A percentile compares a stretch with the other conserved stretches of the same genome.
Evolutionary conservation across 2,329 filamentous ascomycete genomes (phyloP).

Genomic region (Alternaria tenuissima): DNA sequence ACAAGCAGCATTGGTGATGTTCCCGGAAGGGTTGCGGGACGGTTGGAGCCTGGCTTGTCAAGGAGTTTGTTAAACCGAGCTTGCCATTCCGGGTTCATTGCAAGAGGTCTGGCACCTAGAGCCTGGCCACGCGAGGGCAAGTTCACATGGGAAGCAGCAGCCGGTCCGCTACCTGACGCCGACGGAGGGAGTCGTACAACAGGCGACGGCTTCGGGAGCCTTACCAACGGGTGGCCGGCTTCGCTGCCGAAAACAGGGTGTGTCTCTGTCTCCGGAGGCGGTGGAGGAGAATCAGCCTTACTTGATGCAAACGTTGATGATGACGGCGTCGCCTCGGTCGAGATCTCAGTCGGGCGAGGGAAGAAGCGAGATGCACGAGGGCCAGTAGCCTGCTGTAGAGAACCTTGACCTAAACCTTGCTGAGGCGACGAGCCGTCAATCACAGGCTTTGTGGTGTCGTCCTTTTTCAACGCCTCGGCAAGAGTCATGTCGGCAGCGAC

Average conservation of each 20-base stretch:
- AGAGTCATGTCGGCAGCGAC: slow-evolving; percentile 27
- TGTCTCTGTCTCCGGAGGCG: slow-evolving; percentile 75
- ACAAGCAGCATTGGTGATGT: slow-evolving; percentile 42
- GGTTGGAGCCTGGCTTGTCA: slow-evolving; percentile 62
- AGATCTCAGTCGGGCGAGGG: slow-evolving; percentile 39
- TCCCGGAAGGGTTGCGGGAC: slow-evolving; percentile 38
- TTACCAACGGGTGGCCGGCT: slow-evolving; percentile 70
- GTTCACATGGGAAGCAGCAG: slow-evolving; percentile 49
- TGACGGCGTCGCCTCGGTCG: slow-evolving; percentile 33
- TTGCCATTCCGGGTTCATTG: slow-evolving; percentile 71
- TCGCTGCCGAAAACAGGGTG: slow-evolving; percentile 79
- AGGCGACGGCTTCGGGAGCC: slow-evolving; percentile 73
- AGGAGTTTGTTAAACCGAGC: slow-evolving; percentile 81
- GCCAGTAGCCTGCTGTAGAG: slow-evolving; percentile 36
- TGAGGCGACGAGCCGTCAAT: slow-evolving; percentile 36
- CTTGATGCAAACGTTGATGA: slow-evolving; percentile 26
- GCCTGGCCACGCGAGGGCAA: slow-evolving; percentile 47
- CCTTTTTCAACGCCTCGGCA: slow-evolving; percentile 31
- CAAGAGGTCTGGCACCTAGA: slow-evolving; percentile 49
- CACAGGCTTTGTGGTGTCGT: slow-evolving; percentile 34
- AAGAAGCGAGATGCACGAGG: slow-evolving; percentile 51
- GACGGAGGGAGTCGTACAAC: slow-evolving; percentile 82
- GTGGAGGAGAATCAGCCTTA: slow-evolving; percentile 44
- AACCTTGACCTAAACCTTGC: slow-evolving; percentile 29
- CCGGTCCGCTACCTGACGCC: slow-evolving; percentile 45